phyloP scores from a whole-genome alignment of 148 eudicot genomes.

The Drosera capensis region DNA sequence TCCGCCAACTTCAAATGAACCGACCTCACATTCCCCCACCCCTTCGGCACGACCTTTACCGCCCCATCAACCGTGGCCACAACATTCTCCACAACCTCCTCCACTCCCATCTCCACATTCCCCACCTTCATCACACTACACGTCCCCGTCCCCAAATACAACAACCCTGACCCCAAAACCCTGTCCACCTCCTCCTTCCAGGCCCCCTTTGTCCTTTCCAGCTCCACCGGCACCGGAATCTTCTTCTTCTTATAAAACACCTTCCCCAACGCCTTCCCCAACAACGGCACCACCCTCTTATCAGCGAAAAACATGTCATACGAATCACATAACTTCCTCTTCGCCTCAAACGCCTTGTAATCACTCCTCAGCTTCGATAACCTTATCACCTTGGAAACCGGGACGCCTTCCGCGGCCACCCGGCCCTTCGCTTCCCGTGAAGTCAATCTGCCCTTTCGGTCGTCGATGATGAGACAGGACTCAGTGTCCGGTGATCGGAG shows the following conservation, averaged over 20 bases:
- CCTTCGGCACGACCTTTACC: conserved; percentile 38
- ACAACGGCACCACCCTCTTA: conserved; percentile 35
- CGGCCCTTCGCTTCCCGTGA: conserved; percentile 26
- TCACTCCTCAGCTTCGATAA: conserved; percentile 38
- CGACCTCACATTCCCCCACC: conserved; percentile 57
- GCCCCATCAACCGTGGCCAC: conserved; percentile 37
- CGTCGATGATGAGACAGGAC: conserved; percentile 44
- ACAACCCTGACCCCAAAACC: conserved; percentile 33
- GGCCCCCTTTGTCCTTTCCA: conserved; percentile 39
- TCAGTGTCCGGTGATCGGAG: conserved; percentile 21
- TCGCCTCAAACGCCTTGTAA: conserved; percentile 47
- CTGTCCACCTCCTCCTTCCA: conserved; percentile 74
- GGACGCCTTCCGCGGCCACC: conserved; percentile 18
- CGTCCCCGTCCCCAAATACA: conserved; percentile 57
- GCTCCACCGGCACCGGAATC: conserved; percentile 58
- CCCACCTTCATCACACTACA: conserved; percentile 63
- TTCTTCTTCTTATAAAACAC: conserved; percentile 49
- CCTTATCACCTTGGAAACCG: conserved; percentile 35
- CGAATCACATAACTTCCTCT: conserved; percentile 51
- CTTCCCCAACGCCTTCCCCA: conserved; percentile 49
- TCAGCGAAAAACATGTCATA: conserved; percentile 58
- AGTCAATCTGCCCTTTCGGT: conserved; percentile 14
- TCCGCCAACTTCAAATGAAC: conserved; percentile 65
- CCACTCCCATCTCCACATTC: conserved; percentile 30
- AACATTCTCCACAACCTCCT: conserved; percentile 63